A percentile compares a stretch with the other conserved stretches of the same genome.
phyloP scores from a whole-genome alignment of 2,329 filamentous ascomycete genomes.

The Pyricularia pennisetigena region DNA sequence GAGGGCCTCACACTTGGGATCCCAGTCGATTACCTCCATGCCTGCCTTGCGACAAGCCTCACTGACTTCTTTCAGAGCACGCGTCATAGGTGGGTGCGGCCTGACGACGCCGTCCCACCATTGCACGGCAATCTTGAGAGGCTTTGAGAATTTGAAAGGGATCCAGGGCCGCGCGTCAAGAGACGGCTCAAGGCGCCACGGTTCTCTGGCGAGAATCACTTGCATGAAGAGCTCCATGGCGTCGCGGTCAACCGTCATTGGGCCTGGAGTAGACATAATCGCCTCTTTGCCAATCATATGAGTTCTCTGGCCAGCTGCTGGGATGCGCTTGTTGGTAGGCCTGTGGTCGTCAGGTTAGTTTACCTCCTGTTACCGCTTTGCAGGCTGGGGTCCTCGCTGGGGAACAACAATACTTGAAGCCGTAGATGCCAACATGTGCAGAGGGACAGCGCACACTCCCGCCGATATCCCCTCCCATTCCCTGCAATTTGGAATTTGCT shows the following conservation, averaged over 20 bases:
- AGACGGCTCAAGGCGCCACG: conserved; percentile 48
- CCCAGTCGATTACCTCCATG: conserved; percentile 11
- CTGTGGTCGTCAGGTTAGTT: conserved; percentile 11
- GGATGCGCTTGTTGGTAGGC: conserved; percentile 20
- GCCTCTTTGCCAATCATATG: conserved; percentile 25
- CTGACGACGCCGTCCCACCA: conserved; percentile 24
- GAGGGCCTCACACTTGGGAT: conserved; percentile 14
- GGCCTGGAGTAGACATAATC: conserved; percentile 20
- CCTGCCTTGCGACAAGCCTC: conserved; percentile 7
- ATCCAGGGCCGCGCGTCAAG: conserved; percentile 51
- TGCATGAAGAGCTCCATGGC: conserved; percentile 41
- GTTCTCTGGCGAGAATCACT: conserved; percentile 36
- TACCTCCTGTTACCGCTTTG: background rate
- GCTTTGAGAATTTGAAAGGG: background rate
- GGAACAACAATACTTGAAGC: conserved; percentile 21
- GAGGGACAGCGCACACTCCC: conserved; percentile 23
- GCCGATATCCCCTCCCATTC: conserved; percentile 23
- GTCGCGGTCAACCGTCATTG: conserved; percentile 23
- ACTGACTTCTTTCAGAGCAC: conserved; percentile 36
- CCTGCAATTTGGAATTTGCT: conserved; percentile 1
- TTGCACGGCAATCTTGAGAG: conserved; percentile 5
- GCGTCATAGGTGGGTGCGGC: conserved; percentile 46
- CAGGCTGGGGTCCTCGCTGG: background rate
- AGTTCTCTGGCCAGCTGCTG: conserved; percentile 15
- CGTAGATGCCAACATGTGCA: conserved; percentile 19